Base-by-base conservation (phyloP, 306 rosid genomes). In the Medicago arabica region DNA sequence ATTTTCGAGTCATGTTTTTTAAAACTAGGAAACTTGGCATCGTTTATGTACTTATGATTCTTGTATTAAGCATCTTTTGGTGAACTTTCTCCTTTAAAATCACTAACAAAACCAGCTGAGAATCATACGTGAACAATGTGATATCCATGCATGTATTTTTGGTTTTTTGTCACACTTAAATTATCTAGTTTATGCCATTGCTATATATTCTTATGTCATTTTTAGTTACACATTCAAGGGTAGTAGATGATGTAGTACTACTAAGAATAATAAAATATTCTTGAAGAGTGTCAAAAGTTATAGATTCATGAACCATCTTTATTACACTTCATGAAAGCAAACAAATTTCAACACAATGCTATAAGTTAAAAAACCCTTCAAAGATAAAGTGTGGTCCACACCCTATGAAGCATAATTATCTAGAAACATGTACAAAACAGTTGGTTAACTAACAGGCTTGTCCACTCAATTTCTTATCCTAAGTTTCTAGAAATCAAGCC, bases 391-490 rank as follows among this genome's bases (percentile, higher is more conserved):
- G 72, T 78, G 78, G 81, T 63, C 82, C 90, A 82, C 4, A 15
- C 1, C 38, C 85, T 79, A 68, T 68, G n/a, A 63, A 57, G 79
- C 67, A 77, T 64, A 77, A 78, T 59, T 69, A 78, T 81, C 18
- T 34, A 28, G 82, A 55, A 60, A 80, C 28, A 64, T 87, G 80
- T 71, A 41, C 7, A 34, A 34, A 69, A 54, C 69, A 74, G 69
- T 76, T 63, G 12, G 66, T 68, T 34, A 34, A 34, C 38, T 83
- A 77, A 81, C 16, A 34, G 83, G 82, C 88, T 9, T 78, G 85
- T 83, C 91, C 51, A 75, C 79, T 82, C 82, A 54, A 46, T 57
- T 67, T 74, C 85, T 83, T 76, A 83, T 86, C 83, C 79, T 18
- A 58, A 41, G 80, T 65, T 40, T 23, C 57, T 13, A 7, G 14